Conservation (phyloP, 2,329 filamentous ascomycete species). For the Aureobasidium pullulans region DNA sequence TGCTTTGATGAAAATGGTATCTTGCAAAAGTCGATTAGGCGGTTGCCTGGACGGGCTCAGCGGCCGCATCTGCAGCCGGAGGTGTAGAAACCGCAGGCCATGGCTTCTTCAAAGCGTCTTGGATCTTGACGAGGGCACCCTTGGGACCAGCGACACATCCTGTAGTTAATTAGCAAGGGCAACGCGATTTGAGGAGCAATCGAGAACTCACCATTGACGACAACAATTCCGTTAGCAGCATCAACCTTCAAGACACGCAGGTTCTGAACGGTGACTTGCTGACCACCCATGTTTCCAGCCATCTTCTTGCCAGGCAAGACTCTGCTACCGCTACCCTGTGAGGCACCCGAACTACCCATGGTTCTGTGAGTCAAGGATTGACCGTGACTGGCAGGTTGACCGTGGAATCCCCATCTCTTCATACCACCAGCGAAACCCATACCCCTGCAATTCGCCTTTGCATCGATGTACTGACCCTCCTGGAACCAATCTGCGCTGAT, state of each 20-base stretch:
- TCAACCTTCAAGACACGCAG: conserved; percentile 84
- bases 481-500: conserved; percentile 87
- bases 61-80: conserved; percentile 3
- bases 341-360: conserved; percentile 81
- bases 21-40: conserved; percentile 5
- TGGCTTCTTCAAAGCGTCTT: conserved; percentile 86
- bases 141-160: conserved; percentile 79
- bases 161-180: conserved; percentile 21
- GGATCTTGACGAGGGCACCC: conserved; percentile 72
- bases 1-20: conserved; percentile 7
- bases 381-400: conserved; percentile 89
- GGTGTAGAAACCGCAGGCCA: conserved; percentile 48
- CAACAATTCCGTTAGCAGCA: conserved; percentile 74
- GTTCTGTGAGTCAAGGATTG: conserved; percentile 90
- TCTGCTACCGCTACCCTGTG: conserved; percentile 85
- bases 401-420: conserved; percentile 87
- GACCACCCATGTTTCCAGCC: conserved; percentile 89
- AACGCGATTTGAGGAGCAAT: neutral
- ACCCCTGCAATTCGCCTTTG: conserved; percentile 68
- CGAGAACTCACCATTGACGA: conserved; percentile 63
- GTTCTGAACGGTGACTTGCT: conserved; percentile 85
- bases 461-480: conserved; percentile 84
- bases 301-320: conserved; percentile 96
- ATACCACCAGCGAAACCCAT: conserved; percentile 96
- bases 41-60: conserved; percentile 9